phyloP scores from a whole-genome alignment of 768 basidiomycete genomes.

The Bullera alba region DNA sequence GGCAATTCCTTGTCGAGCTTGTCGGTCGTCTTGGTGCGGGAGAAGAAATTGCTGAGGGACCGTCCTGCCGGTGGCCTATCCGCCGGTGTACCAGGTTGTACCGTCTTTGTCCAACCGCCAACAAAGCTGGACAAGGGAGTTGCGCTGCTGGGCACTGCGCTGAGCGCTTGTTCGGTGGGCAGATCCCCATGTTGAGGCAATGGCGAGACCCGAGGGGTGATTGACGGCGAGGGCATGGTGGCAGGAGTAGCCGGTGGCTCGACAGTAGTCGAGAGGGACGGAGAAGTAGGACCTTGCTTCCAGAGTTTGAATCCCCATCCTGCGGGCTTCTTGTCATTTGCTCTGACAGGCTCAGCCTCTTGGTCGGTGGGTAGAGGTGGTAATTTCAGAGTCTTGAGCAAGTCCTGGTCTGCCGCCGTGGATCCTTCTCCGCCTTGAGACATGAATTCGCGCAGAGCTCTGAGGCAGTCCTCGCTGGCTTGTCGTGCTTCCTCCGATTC shows the following conservation, averaged over 20 bases:
- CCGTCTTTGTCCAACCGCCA: conserved; percentile 32
- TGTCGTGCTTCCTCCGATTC: conserved; percentile 78
- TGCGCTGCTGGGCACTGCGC: conserved; percentile 3
- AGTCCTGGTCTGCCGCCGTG: neutral
- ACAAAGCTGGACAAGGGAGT: conserved; percentile 40
- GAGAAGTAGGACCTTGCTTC: conserved; percentile 8
- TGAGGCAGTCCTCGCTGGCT: conserved; percentile 78
- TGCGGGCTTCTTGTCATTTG: neutral
- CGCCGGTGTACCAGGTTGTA: conserved; percentile 14
- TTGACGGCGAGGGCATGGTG: conserved; percentile 15
- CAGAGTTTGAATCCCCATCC: conserved; percentile 28
- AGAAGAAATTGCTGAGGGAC: conserved; percentile 28
- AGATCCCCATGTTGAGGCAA: conserved; percentile 9
- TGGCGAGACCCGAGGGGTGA: conserved; percentile 9
- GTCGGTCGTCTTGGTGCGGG: conserved; percentile 5
- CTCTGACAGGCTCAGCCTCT: conserved; percentile 26
- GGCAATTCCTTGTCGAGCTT: neutral
- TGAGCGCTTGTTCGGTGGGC: conserved; percentile 3
- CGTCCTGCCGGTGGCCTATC: conserved; percentile 4
- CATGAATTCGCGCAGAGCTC: conserved; percentile 65
- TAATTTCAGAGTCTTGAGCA: conserved; percentile 34
- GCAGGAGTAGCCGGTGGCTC: conserved; percentile 24
- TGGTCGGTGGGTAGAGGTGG: conserved; percentile 47
- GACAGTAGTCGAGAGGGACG: conserved; percentile 21
- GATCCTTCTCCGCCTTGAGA: conserved; percentile 7